These are phyloP conservation scores for Aspergillus sp. DNA, from an alignment of 2,329 filamentous ascomycete species.

Conservation along the genomic window DNA sequence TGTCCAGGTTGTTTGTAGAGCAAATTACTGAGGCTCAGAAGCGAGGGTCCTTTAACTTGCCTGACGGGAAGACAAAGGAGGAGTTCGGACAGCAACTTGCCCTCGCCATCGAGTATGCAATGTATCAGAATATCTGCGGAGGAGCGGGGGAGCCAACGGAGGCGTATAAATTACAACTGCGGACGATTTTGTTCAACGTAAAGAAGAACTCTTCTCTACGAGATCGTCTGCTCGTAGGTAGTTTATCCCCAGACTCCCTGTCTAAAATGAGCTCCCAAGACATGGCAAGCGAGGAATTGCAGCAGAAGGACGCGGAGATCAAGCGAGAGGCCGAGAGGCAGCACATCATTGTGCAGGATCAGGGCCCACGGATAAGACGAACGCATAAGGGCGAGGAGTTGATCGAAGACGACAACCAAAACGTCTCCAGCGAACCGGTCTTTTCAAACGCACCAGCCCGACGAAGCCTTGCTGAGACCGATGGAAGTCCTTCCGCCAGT, in stretches of 20 bases:
- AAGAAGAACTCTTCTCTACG: constrained; percentile 83
- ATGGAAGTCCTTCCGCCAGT: constrained; percentile 27
- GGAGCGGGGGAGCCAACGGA: constrained; percentile 53
- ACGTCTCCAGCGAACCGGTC: constrained; percentile 46
- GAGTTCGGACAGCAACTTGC: constrained; percentile 68
- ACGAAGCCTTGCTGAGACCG: constrained; percentile 37
- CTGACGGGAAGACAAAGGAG: constrained; percentile 63
- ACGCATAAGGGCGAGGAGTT: constrained; percentile 96
- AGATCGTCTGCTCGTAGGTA: constrained; percentile 69
- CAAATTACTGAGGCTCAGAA: constrained; percentile 68
- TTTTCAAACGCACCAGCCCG: constrained; percentile 48
- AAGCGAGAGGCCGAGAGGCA: constrained; percentile 58
- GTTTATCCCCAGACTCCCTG: constrained; percentile 70
- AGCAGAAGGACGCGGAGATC: constrained; percentile 59
- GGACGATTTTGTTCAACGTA: constrained; percentile 78
- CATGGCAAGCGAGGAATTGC: constrained; percentile 87
- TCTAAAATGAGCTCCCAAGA: constrained; percentile 88
- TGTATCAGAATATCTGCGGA: constrained; percentile 54
- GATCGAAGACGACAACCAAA: constrained; percentile 68
- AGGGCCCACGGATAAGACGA: constrained; percentile 74
- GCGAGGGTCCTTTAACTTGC: constrained; percentile 60
- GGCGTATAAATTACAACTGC: constrained; percentile 64
- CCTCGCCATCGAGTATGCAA: constrained; percentile 73
- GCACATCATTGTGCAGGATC: constrained; percentile 75
- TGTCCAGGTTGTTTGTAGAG: constrained; percentile 68